Conservation (phyloP, 1,284 basidiomycete species). For the Ganoderma resinaceum region DNA sequence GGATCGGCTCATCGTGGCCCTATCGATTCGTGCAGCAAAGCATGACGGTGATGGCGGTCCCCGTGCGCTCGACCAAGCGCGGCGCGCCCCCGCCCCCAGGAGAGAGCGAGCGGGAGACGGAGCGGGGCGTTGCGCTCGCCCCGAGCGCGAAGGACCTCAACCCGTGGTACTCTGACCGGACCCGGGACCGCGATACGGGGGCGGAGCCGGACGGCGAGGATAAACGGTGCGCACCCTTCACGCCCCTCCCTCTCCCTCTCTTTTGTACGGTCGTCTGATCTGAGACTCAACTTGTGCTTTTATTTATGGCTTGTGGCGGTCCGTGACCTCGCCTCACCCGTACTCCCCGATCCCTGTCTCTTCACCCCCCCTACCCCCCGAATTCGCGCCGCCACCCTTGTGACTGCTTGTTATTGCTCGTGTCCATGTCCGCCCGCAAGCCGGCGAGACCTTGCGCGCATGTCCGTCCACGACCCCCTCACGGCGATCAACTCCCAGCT, state of each 20-base stretch:
- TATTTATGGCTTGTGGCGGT: no score
- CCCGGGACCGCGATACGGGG: conserved; percentile 26
- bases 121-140: conserved; percentile 75
- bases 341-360: not conserved
- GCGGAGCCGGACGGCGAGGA: conserved; percentile 37
- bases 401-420: no score
- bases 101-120: conserved; percentile 50
- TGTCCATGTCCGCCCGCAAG: conserved; percentile 49
- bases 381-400: not conserved
- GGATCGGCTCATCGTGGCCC: no score
- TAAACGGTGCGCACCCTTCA: conserved; percentile 38
- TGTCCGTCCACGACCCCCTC: conserved; percentile 72
- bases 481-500: conserved; percentile 76
- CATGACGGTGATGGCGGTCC: conserved; percentile 45
- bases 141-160: conserved; percentile 77
- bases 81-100: conserved; percentile 42
- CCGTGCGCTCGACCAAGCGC: conserved; percentile 52
- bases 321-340: no score
- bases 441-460: conserved; percentile 65
- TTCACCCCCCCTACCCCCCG: not conserved
- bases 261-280: not conserved
- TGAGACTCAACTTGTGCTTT: not conserved
- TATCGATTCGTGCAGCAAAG: conserved; percentile 38
- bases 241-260: no score
- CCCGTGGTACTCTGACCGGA: conserved; percentile 74